Evolutionary conservation across 2,329 filamentous ascomycete genomes (phyloP).

Genomic region (Xylaria sp.): DNA sequence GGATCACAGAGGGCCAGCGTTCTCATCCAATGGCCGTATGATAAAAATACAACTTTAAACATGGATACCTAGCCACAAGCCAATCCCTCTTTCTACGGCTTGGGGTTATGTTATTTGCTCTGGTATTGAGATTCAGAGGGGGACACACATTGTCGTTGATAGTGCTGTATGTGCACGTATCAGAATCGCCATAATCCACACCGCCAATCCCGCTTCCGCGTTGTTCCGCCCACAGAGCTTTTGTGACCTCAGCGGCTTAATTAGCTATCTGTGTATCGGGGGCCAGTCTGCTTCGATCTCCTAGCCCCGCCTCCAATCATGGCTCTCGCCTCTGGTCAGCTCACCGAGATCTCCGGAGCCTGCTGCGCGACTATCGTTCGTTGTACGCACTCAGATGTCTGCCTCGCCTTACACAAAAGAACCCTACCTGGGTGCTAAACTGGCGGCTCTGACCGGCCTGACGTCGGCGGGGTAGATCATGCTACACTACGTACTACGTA

Average conservation of each 20-base stretch:
- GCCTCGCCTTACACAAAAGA: conserved; percentile 18
- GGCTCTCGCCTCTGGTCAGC: conserved; percentile 21
- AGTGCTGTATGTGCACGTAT: neutral
- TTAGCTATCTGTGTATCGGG: neutral
- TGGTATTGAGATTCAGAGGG: neutral
- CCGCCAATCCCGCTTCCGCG: conserved; percentile 4
- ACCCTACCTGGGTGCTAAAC: neutral
- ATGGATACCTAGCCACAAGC: neutral
- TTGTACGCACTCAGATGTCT: conserved; percentile 19
- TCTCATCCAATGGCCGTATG: conserved; percentile 15
- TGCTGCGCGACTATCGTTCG: conserved; percentile 3
- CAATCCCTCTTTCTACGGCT: neutral
- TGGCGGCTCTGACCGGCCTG: conserved; percentile 16
- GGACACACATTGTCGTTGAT: neutral
- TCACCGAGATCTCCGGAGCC: conserved; percentile 27
- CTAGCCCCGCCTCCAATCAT: conserved; percentile 24
- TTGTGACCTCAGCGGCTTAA: conserved; percentile 28
- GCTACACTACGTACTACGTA: neutral
- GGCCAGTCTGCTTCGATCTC: neutral
- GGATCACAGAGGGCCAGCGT: conserved; percentile 6
- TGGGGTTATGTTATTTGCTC: neutral
- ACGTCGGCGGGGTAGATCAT: conserved; percentile 14
- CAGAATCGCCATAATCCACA: conserved; percentile 6
- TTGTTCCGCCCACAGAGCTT: conserved; percentile 7
- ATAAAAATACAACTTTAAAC: conserved; percentile 11